Base-by-base conservation (phyloP, 495 filamentous ascomycete genomes). In the Melanomma pulvis-pyrius region DNA sequence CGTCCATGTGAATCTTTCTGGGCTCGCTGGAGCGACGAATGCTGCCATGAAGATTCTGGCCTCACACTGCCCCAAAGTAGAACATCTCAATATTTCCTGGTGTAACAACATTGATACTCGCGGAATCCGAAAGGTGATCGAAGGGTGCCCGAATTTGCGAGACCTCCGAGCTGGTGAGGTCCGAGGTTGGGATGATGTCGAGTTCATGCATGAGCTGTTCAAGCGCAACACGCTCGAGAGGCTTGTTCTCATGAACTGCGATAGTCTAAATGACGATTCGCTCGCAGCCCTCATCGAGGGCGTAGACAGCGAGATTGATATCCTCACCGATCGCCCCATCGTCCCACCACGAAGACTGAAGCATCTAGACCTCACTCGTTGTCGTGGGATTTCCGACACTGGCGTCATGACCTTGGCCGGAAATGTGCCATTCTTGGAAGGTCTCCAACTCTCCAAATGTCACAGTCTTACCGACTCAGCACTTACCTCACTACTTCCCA, bases 31-130 rank as follows among this genome's bases (percentile, higher is more conserved):
- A 1, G 90, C 96, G 26, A 93, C 85, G 19, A 97, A 97, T 72
- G 85, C 84, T 15, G 88, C 93, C 7, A 90, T 93, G 84, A 92
- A 88, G 68, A 92, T 96, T 63, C 89, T 98, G 60, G 87, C 92
- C 2, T 82, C 90, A 28, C 88, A 89, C 13, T 98, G 94, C 67
- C 89, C 89, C 1, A 87, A 86, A 44, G 80, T 98, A 29, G 87
- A 96, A 74, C 82, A 81, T 58, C 82, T 98, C 63, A 94, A 97
- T 71, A 83, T 98, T 1, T 93, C 90, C 0, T 98, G 94, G 92
- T 98, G 94, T 75, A 85, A 84, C 62, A 85, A 90, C 54, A 85
- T 96, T 74, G 88, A 92, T 76, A 88, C 91, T n/a, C 81, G 85
- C 13, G 94, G 94, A n/a, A 75, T 98, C 39, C 82, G 82, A 56